Conservation (phyloP, 129 eudicot species). For the Apium graveolens region DNA sequence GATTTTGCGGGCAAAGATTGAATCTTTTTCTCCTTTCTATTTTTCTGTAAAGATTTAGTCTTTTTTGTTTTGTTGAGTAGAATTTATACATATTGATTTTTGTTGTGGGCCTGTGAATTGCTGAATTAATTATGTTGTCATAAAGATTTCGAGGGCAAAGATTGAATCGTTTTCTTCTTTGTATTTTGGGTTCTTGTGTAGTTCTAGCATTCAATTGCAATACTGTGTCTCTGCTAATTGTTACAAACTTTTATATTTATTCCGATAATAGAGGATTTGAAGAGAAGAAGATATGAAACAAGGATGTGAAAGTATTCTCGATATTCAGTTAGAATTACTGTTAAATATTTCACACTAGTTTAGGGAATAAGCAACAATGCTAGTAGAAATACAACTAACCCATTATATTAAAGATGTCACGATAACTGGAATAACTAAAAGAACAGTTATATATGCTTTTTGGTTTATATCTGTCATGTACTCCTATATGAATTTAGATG, state of each 20-base stretch:
- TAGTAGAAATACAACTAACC: background rate
- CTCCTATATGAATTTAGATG: background rate
- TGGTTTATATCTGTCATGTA: background rate
- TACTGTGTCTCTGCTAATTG: background rate
- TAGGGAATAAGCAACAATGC: background rate
- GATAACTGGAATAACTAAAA: background rate
- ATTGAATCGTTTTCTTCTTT: background rate
- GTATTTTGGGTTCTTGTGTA: background rate
- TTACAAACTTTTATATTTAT: too few species aligned
- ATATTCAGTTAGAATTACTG: background rate
- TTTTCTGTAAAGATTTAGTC: background rate
- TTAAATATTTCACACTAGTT: background rate
- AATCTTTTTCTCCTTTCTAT: background rate
- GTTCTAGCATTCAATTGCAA: background rate
- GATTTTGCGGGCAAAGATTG: background rate
- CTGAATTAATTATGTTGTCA: background rate
- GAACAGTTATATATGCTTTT: background rate
- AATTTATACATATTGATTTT: background rate
- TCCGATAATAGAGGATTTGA: background rate
- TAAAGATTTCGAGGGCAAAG: background rate
- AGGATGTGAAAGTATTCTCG: background rate
- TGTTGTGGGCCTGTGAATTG: background rate
- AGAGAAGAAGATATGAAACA: background rate
- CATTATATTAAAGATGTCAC: background rate
- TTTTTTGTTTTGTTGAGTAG: background rate